Conservation (phyloP, 768 basidiomycete species). For the Trametes cingulata region DNA sequence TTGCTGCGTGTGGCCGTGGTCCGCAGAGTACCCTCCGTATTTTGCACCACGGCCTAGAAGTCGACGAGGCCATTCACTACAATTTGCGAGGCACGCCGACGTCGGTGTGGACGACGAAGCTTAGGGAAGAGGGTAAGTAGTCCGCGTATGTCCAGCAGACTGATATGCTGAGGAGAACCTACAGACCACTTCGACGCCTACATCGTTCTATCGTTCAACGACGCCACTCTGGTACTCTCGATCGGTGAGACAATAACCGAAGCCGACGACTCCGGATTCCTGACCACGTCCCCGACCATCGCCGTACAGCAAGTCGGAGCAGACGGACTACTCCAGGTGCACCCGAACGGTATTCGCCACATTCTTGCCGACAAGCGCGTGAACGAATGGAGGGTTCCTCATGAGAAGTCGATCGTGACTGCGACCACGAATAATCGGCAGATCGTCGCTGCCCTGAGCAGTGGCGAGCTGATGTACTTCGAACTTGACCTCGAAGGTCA, state of each 20-base stretch:
- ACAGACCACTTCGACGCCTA: constrained; percentile 93
- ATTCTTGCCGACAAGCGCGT: constrained; percentile 89
- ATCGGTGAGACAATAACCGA: constrained; percentile 99
- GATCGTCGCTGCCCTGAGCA: constrained; percentile 92
- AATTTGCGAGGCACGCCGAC: constrained; percentile 97
- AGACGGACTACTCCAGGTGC: constrained; percentile 93
- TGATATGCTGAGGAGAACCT: background rate
- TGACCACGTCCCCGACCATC: constrained; percentile 93
- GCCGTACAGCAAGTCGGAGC: constrained; percentile 98
- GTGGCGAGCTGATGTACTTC: constrained; percentile 97
- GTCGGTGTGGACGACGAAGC: constrained; percentile 97
- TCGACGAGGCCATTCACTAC: constrained; percentile 92
- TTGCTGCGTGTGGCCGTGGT: constrained; percentile 90
- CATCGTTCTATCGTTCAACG: constrained; percentile 97
- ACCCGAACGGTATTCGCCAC: constrained; percentile 95
- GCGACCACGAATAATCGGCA: constrained; percentile 97
- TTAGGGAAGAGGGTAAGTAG: constrained; percentile 76
- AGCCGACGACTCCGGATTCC: constrained; percentile 98
- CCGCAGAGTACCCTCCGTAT: constrained; percentile 86
- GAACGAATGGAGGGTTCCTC: constrained; percentile 92
- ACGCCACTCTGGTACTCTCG: constrained; percentile 93
- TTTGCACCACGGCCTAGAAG: constrained; percentile 91
- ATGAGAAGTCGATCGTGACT: constrained; percentile 83
- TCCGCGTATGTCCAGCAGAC: background rate
- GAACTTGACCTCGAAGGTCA: constrained; percentile 96